A percentile compares a stretch with the other conserved stretches of the same genome.
Conservation (phyloP, 2,329 filamentous ascomycete species). For the Hirsutella thompsonii region DNA sequence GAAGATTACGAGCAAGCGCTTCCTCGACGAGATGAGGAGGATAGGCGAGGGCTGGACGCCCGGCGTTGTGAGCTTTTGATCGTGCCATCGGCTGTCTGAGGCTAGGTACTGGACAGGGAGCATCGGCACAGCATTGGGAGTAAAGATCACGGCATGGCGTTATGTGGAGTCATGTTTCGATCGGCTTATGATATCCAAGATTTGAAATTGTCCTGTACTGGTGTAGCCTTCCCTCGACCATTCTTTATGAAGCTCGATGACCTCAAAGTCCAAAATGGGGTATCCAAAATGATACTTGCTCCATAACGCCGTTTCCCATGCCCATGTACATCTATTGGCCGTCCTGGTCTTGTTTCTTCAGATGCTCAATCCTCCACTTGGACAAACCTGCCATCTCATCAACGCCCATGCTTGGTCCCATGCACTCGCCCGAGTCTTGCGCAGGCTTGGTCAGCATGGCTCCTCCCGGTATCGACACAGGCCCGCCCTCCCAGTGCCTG, state of each 20-base stretch:
- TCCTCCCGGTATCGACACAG: conserved; percentile 10
- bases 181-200: conserved; percentile 2
- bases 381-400: conserved; percentile 26
- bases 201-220: too few species aligned
- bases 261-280: background rate
- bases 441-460: conserved; percentile 2
- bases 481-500: conserved; percentile 50
- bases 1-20: conserved; percentile 70
- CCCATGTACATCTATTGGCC: background rate
- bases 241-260: background rate
- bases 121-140: background rate
- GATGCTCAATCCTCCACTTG: conserved; percentile 21
- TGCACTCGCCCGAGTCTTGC: conserved; percentile 12
- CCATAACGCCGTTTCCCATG: background rate
- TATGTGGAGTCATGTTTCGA: background rate
- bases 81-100: background rate
- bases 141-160: background rate
- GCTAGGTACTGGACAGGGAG: too few species aligned
- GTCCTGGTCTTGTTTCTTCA: conserved; percentile 12
- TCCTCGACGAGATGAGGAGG: conserved; percentile 68
- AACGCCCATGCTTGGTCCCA: conserved; percentile 20
- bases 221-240: too few species aligned
- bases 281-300: background rate
- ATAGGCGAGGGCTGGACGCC: conserved; percentile 81
- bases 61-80: conserved; percentile 49